Evolutionary conservation across 2,329 filamentous ascomycete species (phyloP).

Genomic region (Elsinoe batatas): DNA sequence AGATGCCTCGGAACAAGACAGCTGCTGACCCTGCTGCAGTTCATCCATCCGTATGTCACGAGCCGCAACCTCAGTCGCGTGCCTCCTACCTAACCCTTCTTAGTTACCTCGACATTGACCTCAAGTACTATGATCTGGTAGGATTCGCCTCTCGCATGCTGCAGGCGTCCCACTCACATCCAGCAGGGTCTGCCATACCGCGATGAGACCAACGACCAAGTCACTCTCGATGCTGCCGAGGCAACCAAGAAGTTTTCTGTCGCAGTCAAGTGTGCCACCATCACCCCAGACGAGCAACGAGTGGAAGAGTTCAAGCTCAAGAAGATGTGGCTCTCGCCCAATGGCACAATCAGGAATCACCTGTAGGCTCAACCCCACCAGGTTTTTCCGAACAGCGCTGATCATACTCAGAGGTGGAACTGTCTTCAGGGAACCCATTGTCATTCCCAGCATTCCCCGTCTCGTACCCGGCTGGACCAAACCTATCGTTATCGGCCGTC

Average conservation of each 20-base stretch:
- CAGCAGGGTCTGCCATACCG: conserved; percentile 73
- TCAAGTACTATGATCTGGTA: conserved; percentile 58
- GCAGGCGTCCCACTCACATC: conserved; percentile 20
- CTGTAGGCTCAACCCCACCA: conserved; percentile 30
- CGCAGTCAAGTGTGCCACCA: conserved; percentile 98
- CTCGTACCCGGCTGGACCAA: conserved; percentile 97
- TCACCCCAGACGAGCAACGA: conserved; percentile 92
- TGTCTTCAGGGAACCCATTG: conserved; percentile 97
- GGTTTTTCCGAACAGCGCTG: conserved; percentile 18
- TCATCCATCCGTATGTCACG: conserved; percentile 63
- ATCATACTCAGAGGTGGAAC: conserved; percentile 58
- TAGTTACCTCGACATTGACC: conserved; percentile 83
- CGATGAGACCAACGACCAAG: conserved; percentile 91
- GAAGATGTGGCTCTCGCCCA: conserved; percentile 99
- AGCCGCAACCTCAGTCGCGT: conserved; percentile 13
- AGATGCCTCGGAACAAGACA: conserved; percentile 11
- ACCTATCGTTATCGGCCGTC: conserved; percentile 96
- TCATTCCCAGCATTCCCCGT: conserved; percentile 85
- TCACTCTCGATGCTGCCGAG: conserved; percentile 89
- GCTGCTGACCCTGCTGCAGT: conserved; percentile 35
- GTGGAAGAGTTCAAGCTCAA: conserved; percentile 98
- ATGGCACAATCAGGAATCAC: conserved; percentile 69
- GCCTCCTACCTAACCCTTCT: background rate
- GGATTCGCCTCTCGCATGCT: conserved; percentile 12
- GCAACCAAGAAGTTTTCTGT: conserved; percentile 99